phyloP scores from a whole-genome alignment of 805 yeast genomes.

The Suhomyces pyralidae region DNA sequence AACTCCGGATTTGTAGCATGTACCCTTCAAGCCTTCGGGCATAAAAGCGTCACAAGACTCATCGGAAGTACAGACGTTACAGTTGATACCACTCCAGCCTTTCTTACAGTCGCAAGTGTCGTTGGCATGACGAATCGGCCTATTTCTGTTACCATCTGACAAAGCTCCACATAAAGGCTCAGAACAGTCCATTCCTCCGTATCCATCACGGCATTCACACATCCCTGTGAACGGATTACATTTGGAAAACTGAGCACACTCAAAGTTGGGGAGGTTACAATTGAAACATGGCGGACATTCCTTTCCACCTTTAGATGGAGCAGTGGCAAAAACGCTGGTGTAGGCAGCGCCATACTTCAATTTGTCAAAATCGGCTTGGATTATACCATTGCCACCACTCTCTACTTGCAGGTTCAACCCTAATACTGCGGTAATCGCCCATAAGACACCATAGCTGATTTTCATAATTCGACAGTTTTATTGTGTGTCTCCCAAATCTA shows the following conservation, averaged over 20 bases:
- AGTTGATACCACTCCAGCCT: slow-evolving; percentile 95
- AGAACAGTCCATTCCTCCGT: slow-evolving; percentile 90
- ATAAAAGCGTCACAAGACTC: slow-evolving; percentile 78
- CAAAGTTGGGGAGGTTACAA: slow-evolving; percentile 87
- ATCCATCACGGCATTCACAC: slow-evolving; percentile 91
- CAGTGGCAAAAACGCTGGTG: not conserved
- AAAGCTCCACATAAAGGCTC: slow-evolving; percentile 85
- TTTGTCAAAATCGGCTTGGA: not conserved
- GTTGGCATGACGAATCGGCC: slow-evolving; percentile 62
- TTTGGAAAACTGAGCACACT: slow-evolving; percentile 84
- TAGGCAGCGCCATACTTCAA: not conserved
- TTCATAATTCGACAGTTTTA: not conserved
- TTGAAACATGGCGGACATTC: slow-evolving; percentile 91
- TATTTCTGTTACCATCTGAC: slow-evolving; percentile 52
- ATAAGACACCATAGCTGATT: not conserved
- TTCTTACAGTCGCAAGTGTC: slow-evolving; percentile 65
- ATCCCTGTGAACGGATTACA: slow-evolving; percentile 87
- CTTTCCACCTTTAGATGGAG: slow-evolving; percentile 19
- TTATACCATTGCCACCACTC: not conserved
- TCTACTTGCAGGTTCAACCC: not conserved
- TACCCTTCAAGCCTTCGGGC: slow-evolving; percentile 83
- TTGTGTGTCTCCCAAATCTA: not conserved
- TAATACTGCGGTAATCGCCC: not conserved
- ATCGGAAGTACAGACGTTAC: slow-evolving; percentile 79
- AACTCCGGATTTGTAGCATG: slow-evolving; percentile 84